Evolutionary conservation across 176 grass and related monocot species (phyloP).

Genomic region (Musa itinerans): DNA sequence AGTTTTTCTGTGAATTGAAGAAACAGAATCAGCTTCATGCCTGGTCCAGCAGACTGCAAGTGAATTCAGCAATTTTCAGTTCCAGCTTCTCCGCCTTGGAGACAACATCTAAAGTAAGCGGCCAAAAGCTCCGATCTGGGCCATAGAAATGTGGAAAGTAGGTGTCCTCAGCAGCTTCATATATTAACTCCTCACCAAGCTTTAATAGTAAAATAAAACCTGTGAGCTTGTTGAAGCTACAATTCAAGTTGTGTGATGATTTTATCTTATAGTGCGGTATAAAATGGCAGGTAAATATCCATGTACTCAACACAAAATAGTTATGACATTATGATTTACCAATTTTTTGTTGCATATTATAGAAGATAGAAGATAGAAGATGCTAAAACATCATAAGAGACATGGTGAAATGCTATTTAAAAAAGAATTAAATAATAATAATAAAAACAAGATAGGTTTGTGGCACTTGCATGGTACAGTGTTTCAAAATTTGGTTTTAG

Average conservation of each 20-base stretch:
- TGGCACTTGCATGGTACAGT: too few relatives aligned
- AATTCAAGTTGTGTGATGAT: not conserved
- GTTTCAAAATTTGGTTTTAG: too few relatives aligned
- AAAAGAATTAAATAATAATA: too few relatives aligned
- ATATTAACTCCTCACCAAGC: slow-evolving; percentile 60
- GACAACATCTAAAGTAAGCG: slow-evolving; percentile 37
- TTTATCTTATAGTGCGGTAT: not conserved
- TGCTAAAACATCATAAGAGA: too few relatives aligned
- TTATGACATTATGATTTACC: too few relatives aligned
- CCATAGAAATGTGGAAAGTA: slow-evolving; percentile 89
- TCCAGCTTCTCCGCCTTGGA: slow-evolving; percentile 48
- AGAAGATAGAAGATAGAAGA: too few relatives aligned
- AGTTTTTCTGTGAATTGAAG: not conserved
- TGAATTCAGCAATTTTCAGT: slow-evolving; percentile 30
- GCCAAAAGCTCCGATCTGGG: slow-evolving; percentile 42
- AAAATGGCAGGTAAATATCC: not conserved
- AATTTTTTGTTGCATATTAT: too few relatives aligned
- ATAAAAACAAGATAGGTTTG: too few relatives aligned
- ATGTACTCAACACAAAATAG: too few relatives aligned
- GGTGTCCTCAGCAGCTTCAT: slow-evolving; percentile 52
- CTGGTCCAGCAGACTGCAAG: slow-evolving; percentile 42
- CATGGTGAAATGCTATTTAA: too few relatives aligned
- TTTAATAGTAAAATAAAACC: slow-evolving; percentile 22
- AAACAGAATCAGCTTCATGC: not conserved
- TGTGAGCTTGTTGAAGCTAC: not conserved